Conservation (phyloP, 768 basidiomycete genomes). For the Lactarius sp. region DNA sequence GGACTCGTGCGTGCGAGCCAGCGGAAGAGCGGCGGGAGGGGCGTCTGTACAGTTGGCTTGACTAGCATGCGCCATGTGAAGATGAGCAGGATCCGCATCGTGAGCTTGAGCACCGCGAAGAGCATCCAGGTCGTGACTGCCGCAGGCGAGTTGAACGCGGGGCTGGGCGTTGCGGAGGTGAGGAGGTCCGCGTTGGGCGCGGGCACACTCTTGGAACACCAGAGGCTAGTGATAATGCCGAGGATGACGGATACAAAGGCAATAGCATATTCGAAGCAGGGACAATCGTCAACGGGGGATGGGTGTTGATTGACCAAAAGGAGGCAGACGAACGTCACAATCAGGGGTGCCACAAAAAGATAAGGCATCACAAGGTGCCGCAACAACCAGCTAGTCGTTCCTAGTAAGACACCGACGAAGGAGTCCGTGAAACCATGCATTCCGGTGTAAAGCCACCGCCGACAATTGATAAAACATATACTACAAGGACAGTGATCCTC, state of each 20-base stretch:
- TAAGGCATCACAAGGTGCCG: slow-evolving; percentile 35
- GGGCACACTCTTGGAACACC: slow-evolving; percentile 46
- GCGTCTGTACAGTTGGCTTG: slow-evolving; percentile 65
- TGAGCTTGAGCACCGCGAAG: slow-evolving; percentile 38
- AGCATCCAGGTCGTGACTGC: slow-evolving; percentile 37
- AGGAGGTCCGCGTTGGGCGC: slow-evolving; percentile 36
- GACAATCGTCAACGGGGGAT: slow-evolving; percentile 93
- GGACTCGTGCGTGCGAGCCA: slow-evolving; percentile 48
- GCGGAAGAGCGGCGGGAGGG: slow-evolving; percentile 84
- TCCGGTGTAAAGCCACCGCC: slow-evolving; percentile 77
- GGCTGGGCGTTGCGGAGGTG: slow-evolving; percentile 50
- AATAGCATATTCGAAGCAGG: slow-evolving; percentile 97
- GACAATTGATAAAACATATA: slow-evolving; percentile 69
- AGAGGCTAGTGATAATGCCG: slow-evolving; percentile 65
- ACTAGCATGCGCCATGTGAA: slow-evolving; percentile 86
- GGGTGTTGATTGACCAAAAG: slow-evolving; percentile 85
- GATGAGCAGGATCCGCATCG: slow-evolving; percentile 68
- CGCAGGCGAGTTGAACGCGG: slow-evolving; percentile 39
- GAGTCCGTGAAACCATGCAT: slow-evolving; percentile 89
- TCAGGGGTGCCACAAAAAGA: slow-evolving; percentile 46
- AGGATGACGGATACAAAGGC: slow-evolving; percentile 83
- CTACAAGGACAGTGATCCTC: slow-evolving; percentile 39
- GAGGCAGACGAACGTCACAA: slow-evolving; percentile 57
- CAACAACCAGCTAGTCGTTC: slow-evolving; percentile 56
- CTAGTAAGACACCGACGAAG: slow-evolving; percentile 55